Percentiles rank a stretch among this genome's conserved stretches.
phyloP scores from a whole-genome alignment of 1,284 basidiomycete species.

The Hymenochaete sp. region DNA sequence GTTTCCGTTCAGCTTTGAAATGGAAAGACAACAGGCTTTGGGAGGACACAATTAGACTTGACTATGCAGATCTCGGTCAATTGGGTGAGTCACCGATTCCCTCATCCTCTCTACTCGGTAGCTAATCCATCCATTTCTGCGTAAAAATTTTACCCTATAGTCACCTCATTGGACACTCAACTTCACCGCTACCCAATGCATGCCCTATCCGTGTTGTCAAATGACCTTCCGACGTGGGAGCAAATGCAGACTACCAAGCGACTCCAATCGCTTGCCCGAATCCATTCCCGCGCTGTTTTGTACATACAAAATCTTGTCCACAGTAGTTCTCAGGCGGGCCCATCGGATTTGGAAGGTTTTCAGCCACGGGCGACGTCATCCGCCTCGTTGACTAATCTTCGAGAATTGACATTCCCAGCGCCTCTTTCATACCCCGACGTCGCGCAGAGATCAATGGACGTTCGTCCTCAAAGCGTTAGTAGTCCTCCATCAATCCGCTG shows the following conservation, averaged over 20 bases:
- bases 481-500: background rate
- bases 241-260: conserved; percentile 32
- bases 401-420: conserved; percentile 61
- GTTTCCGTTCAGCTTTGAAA: conserved; percentile 39
- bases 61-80: conserved; percentile 49
- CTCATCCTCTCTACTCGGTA: too few species aligned
- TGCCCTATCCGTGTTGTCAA: conserved; percentile 43
- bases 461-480: too few species aligned
- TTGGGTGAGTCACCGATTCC: conserved; percentile 41
- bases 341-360: conserved; percentile 36
- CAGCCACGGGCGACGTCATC: conserved; percentile 23
- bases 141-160: conserved; percentile 28
- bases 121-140: conserved; percentile 14
- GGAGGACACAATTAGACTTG: conserved; percentile 39
- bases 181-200: conserved; percentile 53
- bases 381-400: conserved; percentile 28
- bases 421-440: conserved; percentile 37
- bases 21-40: conserved; percentile 33
- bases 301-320: conserved; percentile 63
- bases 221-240: conserved; percentile 27
- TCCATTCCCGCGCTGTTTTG: conserved; percentile 66
- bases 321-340: conserved; percentile 37
- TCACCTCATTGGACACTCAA: conserved; percentile 50
- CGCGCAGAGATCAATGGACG: too few species aligned
- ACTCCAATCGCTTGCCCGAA: conserved; percentile 41